Base-by-base conservation (phyloP, 1,284 basidiomycete species). In the Coniferiporia sulphurascens region DNA sequence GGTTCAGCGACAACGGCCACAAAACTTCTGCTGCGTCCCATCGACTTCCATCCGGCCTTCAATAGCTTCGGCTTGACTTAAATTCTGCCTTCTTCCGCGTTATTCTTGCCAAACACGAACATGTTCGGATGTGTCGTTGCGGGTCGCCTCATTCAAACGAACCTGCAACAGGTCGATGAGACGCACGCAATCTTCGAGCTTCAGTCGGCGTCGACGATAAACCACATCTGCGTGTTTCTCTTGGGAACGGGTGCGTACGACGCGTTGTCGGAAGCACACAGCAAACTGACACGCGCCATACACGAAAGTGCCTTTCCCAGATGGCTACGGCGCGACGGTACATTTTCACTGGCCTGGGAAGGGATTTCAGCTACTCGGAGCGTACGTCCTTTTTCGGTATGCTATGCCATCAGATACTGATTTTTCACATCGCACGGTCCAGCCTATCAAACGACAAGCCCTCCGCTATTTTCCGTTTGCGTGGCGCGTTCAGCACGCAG, bases 361-460 rank as follows among this genome's bases (percentile, higher is more conserved):
- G 69, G 93, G 92, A 2, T 95, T 93, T 67, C 90, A 93, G 68
- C 72, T 95, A 3, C 77, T 97, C 21, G 94, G 94, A 68, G 90
- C 92, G 93, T 93, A 69, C 69, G 90, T 79, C 7, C 46, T 51
- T 59, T 32, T 41, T 17, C 34, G 35, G 22, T 21, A 27, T 41
- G 34, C 49, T 19, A 50, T 17, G 44, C 52, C 13, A 54, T 21
- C 50, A 12, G 32, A 48, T 15, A 50, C 41, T 56, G 48, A 50
- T 19, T 46, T 49, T 52, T 52, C 55, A 43, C n/a, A 21, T 22
- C 17, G 15, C 13, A 22, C 22, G 46, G 35, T 55, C 3, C 64
- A 95, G 93, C 78, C 78, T 97, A 41, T 93, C 93, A 1, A 95
- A 95, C 70, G 86, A 89, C 19, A 95, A 95, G 69, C 93, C 93